A percentile compares a stretch with the other conserved stretches of the same genome.
Evolutionary conservation across 1,139 yeast genomes (phyloP).

Genomic region (Geotrichum reessii): DNA sequence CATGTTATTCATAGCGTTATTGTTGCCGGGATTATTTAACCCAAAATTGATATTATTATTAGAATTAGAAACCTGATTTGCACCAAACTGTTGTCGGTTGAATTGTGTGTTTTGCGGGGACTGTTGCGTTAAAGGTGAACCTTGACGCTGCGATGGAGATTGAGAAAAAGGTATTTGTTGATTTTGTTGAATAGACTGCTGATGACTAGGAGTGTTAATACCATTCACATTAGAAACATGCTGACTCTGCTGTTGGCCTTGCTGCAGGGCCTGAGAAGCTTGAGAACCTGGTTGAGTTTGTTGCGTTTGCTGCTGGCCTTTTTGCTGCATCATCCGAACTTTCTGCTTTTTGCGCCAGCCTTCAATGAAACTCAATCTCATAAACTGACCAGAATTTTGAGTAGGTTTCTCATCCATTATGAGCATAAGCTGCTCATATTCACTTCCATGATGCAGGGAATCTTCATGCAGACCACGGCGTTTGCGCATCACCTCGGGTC

Average conservation of each 20-base stretch:
- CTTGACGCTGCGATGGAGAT: slow-evolving; percentile 17
- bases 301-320: slow-evolving; percentile 22
- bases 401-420: slow-evolving; percentile 37
- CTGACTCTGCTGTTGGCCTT: slow-evolving; percentile 24
- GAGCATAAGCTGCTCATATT: slow-evolving; percentile 86
- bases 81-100: slow-evolving; percentile 11
- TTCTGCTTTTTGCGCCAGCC: slow-evolving; percentile 36
- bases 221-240: not conserved
- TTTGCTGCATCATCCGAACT: slow-evolving; percentile 23
- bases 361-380: slow-evolving; percentile 41
- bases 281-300: slow-evolving; percentile 19
- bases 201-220: slow-evolving; percentile 8
- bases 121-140: slow-evolving; percentile 20
- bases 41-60: slow-evolving; percentile 12
- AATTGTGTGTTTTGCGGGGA: slow-evolving; percentile 19
- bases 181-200: slow-evolving; percentile 22
- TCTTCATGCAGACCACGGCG: slow-evolving; percentile 50
- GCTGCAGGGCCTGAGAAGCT: slow-evolving; percentile 21
- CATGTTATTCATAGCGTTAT: slow-evolving; percentile 19
- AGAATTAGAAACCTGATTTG: not conserved
- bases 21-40: slow-evolving; percentile 11
- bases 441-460: slow-evolving; percentile 62
- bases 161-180: slow-evolving; percentile 22
- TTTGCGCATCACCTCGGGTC: slow-evolving; percentile 28
- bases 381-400: slow-evolving; percentile 36